Percentiles rank a stretch among this genome's conserved stretches.
Evolutionary conservation across 805 yeast genomes (phyloP).

Genomic region (Candida adriatica): DNA sequence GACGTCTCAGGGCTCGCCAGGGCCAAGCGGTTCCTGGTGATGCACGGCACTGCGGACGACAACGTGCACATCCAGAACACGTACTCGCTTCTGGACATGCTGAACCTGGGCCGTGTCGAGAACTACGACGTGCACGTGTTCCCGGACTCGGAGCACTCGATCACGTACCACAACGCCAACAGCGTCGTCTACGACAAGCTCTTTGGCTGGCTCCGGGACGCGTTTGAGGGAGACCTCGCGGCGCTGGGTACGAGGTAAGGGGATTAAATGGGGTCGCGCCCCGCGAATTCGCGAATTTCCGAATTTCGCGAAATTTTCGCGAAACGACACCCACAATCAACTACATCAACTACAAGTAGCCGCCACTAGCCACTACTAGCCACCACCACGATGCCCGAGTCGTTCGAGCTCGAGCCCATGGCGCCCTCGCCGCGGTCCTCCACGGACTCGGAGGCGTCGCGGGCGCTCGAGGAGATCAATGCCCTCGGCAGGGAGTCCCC

Average conservation of each 20-base stretch:
- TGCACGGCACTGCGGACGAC: conserved; percentile 98
- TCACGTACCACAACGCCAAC: conserved; percentile 66
- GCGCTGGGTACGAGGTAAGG: too few species aligned
- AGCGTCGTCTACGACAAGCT: conserved; percentile 62
- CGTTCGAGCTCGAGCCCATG: too few species aligned
- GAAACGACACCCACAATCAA: too few species aligned
- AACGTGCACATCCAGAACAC: conserved; percentile 95
- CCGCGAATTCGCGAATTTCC: too few species aligned
- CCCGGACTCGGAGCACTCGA: conserved; percentile 78
- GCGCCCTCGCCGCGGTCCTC: conserved; percentile 3
- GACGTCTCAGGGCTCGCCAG: conserved; percentile 48
- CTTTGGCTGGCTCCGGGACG: conserved; percentile 55
- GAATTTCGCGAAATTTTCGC: too few species aligned
- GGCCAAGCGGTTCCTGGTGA: conserved; percentile 64
- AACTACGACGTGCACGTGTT: conserved; percentile 76
- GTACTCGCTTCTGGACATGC: conserved; percentile 63
- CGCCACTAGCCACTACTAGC: too few species aligned
- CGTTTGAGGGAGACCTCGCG: conserved; percentile 46
- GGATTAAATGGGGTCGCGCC: too few species aligned
- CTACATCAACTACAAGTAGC: too few species aligned
- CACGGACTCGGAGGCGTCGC: conserved; percentile 7
- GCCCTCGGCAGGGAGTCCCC: conserved; percentile 4
- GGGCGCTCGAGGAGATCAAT: conserved; percentile 6
- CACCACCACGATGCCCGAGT: too few species aligned
- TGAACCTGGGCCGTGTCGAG: conserved; percentile 64